phyloP scores from a whole-genome alignment of 345 rosid genomes.

The Hibiscus mutabilis region DNA sequence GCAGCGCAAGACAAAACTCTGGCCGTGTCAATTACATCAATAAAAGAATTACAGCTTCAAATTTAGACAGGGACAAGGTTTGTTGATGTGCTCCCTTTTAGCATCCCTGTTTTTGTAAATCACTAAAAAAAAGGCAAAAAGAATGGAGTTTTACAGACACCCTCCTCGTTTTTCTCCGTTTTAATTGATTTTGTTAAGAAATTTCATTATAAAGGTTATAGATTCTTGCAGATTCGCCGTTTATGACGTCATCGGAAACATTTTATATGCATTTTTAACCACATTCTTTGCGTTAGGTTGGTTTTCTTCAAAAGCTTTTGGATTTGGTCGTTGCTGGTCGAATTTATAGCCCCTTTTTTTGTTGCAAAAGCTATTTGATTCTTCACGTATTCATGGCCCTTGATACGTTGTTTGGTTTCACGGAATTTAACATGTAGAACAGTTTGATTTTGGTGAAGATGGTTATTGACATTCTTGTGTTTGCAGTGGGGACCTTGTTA shows the following conservation, averaged over 20 bases:
- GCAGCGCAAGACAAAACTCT: too few relatives aligned
- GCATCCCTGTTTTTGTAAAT: background rate
- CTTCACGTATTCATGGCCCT: conserved; percentile 3
- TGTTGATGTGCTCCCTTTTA: background rate
- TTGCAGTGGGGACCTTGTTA: conserved; percentile 85
- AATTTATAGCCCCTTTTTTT: conserved; percentile 10
- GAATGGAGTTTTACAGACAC: conserved; percentile 53
- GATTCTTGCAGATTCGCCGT: conserved; percentile 57
- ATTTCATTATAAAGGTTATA: conserved; percentile 50
- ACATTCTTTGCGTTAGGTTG: conserved; percentile 93
- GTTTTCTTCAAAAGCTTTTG: conserved; percentile 11
- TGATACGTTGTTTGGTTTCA: conserved; percentile 6
- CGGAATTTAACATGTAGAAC: background rate
- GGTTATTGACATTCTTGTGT: conserved; percentile 12
- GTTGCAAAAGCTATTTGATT: conserved; percentile 7
- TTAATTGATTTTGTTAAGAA: conserved; percentile 32
- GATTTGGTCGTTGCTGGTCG: background rate
- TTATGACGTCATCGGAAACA: conserved; percentile 66
- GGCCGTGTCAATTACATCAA: too few relatives aligned
- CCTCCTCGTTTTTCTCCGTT: conserved; percentile 46
- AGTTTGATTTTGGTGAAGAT: background rate
- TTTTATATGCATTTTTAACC: conserved; percentile 87
- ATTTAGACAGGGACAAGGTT: too few relatives aligned
- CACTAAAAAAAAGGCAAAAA: background rate
- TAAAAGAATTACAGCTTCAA: too few relatives aligned